Conservation (phyloP, 176 grass and related monocot species). For the Aegilops sharonensis region DNA sequence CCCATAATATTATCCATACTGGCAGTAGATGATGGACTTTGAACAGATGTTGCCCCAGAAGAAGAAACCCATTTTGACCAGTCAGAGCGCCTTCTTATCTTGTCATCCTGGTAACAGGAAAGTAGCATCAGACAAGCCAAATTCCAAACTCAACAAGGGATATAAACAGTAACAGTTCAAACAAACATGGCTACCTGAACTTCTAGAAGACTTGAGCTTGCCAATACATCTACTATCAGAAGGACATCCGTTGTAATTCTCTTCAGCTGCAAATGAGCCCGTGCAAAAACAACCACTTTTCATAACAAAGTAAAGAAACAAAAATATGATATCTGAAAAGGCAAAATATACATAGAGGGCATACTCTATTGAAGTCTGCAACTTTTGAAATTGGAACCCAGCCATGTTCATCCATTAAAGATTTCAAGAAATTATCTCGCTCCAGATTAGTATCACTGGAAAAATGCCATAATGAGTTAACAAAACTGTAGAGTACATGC, state of each 20-base stretch:
- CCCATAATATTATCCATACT: slow-evolving; percentile 31
- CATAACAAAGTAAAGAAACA: slow-evolving; percentile 1
- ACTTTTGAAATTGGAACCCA: slow-evolving; percentile 72
- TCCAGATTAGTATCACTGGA: slow-evolving; percentile 65
- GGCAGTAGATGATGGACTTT: slow-evolving; percentile 33
- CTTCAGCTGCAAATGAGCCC: slow-evolving; percentile 50
- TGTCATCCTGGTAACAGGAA: slow-evolving; percentile 48
- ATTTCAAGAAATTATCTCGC: slow-evolving; percentile 65
- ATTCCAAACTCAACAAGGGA: neutral
- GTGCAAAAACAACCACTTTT: slow-evolving; percentile 10
- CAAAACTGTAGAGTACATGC: neutral
- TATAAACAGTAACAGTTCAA: slow-evolving; percentile 7
- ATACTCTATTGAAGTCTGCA: slow-evolving; percentile 82
- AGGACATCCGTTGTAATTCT: slow-evolving; percentile 64
- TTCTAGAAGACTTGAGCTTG: slow-evolving; percentile 61
- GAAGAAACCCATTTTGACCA: slow-evolving; percentile 63
- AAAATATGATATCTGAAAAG: slow-evolving; percentile 1
- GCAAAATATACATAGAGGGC: slow-evolving; percentile 25
- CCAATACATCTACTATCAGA: slow-evolving; percentile 59
- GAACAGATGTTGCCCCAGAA: slow-evolving; percentile 36
- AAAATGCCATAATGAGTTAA: slow-evolving; percentile 25
- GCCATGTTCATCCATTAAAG: slow-evolving; percentile 73
- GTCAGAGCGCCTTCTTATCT: slow-evolving; percentile 58
- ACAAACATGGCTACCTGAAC: slow-evolving; percentile 54
- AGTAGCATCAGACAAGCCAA: slow-evolving; percentile 20